Evolutionary conservation across 2,329 filamentous ascomycete species (phyloP).

Genomic region (Penicillium occitanis): DNA sequence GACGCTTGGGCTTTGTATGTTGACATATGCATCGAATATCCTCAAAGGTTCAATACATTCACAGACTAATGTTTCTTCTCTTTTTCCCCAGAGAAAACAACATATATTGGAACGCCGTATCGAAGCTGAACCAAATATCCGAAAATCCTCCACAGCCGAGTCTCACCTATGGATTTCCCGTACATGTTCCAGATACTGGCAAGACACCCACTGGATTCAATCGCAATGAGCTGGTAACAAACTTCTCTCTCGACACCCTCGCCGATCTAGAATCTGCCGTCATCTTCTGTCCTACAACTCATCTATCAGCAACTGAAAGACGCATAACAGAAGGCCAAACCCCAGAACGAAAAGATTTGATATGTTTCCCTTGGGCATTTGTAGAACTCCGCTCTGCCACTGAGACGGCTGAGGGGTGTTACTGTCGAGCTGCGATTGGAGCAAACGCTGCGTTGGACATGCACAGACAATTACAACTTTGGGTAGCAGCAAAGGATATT

Average conservation of each 20-base stretch:
- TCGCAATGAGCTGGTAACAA: neutral
- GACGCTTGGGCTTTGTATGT: constrained; percentile 16
- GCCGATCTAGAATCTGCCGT: neutral
- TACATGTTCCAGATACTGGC: neutral
- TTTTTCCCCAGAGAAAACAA: neutral
- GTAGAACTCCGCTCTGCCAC: constrained; percentile 7
- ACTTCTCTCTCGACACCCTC: constrained; percentile 11
- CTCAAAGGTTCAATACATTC: neutral
- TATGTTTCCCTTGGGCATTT: constrained; percentile 16
- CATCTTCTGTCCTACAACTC: neutral
- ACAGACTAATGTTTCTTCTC: neutral
- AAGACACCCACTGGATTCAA: neutral
- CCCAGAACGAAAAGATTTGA: neutral
- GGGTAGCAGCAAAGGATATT: neutral
- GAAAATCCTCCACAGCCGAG: neutral
- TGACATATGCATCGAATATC: neutral
- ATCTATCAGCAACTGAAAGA: neutral
- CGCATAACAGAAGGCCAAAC: neutral
- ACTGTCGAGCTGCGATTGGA: constrained; percentile 7
- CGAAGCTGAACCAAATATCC: neutral
- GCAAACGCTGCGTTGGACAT: constrained; percentile 9
- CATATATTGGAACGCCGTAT: neutral
- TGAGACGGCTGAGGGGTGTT: neutral
- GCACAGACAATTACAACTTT: neutral
- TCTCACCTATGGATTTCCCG: constrained; percentile 12